phyloP scores from a whole-genome alignment of 2,329 filamentous ascomycete genomes.

The Paradendryphiella salina region DNA sequence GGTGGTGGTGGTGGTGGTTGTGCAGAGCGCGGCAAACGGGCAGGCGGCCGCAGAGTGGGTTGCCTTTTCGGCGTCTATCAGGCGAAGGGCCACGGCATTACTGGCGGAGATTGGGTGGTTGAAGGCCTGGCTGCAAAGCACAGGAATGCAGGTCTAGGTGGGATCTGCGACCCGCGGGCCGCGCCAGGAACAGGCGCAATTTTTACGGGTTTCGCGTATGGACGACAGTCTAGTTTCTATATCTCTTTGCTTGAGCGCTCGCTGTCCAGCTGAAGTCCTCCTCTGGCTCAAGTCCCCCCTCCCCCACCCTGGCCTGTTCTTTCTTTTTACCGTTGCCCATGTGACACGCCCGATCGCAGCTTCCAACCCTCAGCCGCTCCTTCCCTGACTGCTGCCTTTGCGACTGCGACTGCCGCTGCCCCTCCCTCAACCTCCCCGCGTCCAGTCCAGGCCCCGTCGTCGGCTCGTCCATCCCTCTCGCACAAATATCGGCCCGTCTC shows the following conservation, averaged over 20 bases:
- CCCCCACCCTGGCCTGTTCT: neutral
- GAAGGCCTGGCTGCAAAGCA: slow-evolving; percentile 5
- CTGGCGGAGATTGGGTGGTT: slow-evolving; percentile 8
- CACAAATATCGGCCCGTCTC: neutral
- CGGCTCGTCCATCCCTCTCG: neutral
- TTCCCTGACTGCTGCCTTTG: slow-evolving; percentile 1
- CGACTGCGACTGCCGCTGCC: neutral
- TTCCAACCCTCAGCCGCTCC: slow-evolving; percentile 4
- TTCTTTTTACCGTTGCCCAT: neutral
- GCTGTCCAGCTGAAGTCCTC: neutral
- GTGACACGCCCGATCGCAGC: neutral
- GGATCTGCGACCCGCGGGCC: slow-evolving; percentile 22
- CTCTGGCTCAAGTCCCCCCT: neutral
- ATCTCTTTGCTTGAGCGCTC: neutral
- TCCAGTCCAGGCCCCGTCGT: neutral
- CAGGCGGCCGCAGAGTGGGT: slow-evolving; percentile 10
- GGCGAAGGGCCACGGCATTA: slow-evolving; percentile 3
- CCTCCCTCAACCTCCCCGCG: slow-evolving; percentile 13
- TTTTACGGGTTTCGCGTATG: slow-evolving; percentile 15
- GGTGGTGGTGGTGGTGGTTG: neutral
- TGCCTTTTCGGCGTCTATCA: slow-evolving; percentile 4
- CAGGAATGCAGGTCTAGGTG: slow-evolving; percentile 6
- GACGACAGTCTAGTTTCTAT: neutral
- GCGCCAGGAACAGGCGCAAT: slow-evolving; percentile 24
- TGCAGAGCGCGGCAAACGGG: slow-evolving; percentile 7